Percentiles rank a stretch among this genome's conserved stretches.
Conservation (phyloP, 2,329 filamentous ascomycete genomes). For the Didymellaceae sp. region DNA sequence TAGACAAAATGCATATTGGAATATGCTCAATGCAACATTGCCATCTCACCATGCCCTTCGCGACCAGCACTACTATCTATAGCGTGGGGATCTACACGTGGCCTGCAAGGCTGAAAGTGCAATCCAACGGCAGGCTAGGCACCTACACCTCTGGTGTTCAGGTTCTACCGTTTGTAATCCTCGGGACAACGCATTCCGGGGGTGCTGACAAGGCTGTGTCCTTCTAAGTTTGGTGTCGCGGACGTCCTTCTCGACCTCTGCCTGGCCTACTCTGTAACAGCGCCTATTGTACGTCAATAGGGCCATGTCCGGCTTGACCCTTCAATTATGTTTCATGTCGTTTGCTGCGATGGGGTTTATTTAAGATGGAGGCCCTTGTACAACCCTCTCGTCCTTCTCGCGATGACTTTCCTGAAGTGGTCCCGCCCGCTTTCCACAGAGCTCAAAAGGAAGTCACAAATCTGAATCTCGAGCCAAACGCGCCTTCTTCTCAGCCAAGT, state of each 20-base stretch:
- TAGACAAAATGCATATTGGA: too few species aligned
- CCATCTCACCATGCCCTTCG: too few species aligned
- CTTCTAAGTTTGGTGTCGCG: neutral
- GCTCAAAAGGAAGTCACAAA: neutral
- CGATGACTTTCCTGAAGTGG: neutral
- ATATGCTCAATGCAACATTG: too few species aligned
- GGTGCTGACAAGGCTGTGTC: neutral
- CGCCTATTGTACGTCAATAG: neutral
- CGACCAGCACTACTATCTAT: too few species aligned
- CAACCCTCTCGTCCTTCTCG: neutral
- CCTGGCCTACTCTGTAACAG: neutral
- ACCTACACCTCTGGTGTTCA: too few species aligned
- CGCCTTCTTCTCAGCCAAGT: neutral
- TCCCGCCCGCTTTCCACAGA: neutral
- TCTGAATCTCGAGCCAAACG: neutral
- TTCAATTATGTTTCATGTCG: neutral
- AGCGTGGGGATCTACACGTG: too few species aligned
- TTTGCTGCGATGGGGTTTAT: neutral
- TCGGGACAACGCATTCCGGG: slow-evolving; percentile 3
- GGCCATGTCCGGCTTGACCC: neutral
- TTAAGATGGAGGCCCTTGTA: neutral
- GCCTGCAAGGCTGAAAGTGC: too few species aligned
- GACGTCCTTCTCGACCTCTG: neutral
- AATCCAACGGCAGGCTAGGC: too few species aligned
- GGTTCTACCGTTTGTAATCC: too few species aligned